Percentiles rank a stretch among this genome's conserved stretches.
Conservation (phyloP, 768 basidiomycete species). For the Calocera cornea region DNA sequence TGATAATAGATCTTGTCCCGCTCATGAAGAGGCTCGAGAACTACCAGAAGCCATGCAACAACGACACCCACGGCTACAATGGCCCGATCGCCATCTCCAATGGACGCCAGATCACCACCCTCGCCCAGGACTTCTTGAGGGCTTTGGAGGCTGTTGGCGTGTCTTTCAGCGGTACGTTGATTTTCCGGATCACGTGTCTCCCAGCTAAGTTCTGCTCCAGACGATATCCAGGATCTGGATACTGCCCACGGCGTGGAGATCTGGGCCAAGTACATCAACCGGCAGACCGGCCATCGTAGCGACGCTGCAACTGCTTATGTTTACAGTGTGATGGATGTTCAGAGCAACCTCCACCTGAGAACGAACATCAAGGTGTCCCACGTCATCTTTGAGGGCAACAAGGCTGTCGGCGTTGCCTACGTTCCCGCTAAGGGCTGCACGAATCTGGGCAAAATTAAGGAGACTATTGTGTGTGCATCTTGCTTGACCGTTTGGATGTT, state of each 20-base stretch:
- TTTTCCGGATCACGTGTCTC: conserved; percentile 30
- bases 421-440: conserved; percentile 49
- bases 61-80: conserved; percentile 53
- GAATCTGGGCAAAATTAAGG: conserved; percentile 36
- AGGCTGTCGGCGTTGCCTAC: conserved; percentile 58
- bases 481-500: neutral
- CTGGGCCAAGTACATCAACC: conserved; percentile 67
- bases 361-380: conserved; percentile 52
- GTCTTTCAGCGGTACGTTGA: conserved; percentile 6
- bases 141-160: conserved; percentile 10
- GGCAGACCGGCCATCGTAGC: conserved; percentile 55
- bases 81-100: conserved; percentile 65
- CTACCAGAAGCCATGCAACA: conserved; percentile 60
- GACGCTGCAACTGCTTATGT: conserved; percentile 61
- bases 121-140: conserved; percentile 53
- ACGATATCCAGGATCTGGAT: conserved; percentile 53
- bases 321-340: conserved; percentile 56
- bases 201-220: conserved; percentile 35
- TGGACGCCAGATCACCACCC: conserved; percentile 46
- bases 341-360: conserved; percentile 52
- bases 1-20: conserved; percentile 42
- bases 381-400: conserved; percentile 58
- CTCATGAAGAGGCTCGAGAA: conserved; percentile 68
- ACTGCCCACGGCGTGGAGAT: conserved; percentile 53
- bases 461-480: conserved; percentile 37